Evolutionary conservation across 768 basidiomycete species (phyloP), one percentile per base, ranked within the genome.

Genomic region (Tremella fuciformis): DNA sequence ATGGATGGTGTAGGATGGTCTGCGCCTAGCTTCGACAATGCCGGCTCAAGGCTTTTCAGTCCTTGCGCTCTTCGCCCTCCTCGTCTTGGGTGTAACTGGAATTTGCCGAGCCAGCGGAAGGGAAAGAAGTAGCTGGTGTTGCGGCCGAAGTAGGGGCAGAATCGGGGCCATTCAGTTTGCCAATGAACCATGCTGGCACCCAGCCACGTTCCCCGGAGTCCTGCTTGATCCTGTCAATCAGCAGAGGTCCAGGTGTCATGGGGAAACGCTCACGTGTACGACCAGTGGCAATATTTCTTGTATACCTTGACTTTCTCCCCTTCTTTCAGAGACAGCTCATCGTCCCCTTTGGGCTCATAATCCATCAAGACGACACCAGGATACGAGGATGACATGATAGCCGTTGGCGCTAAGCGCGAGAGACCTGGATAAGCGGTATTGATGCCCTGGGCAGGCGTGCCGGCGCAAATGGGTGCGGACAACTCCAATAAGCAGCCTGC

Each of bases 121-220:
- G 42, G n/a, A 46, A 46, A 8, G 42, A n/a, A 22, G 42, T 46
- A 46, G 34, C 37, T 34, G 51, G 51, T 38, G 51, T 59, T 8
- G 47, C 44, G 15, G 62, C 58, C 8, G 58, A 55, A 39, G 54
- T 37, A 22, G 63, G 55, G 19, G 49, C 25, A 39, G 48, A 56
- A 18, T 40, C 50, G 18, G 49, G 26, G 4, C 48, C 46, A 15
- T 21, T 52, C 7, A 89, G 84, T 76, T 93, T 96, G 53, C 92
- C 91, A 60, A 94, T 91, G 74, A 90, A 94, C 94, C 94, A 98
- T 21, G 90, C 91, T 82, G 93, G 93, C 21, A 96, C 91, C 94
- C 94, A 98, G 38, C 94, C 94, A 62, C 94, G 85, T 77, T 91
- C 88, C 44, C 94, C 94, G 19, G 86, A 86, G 13, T 88, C 87